Evolutionary conservation across 768 basidiomycete species (phyloP).

Genomic region (Panaeolus papilionaceus): DNA sequence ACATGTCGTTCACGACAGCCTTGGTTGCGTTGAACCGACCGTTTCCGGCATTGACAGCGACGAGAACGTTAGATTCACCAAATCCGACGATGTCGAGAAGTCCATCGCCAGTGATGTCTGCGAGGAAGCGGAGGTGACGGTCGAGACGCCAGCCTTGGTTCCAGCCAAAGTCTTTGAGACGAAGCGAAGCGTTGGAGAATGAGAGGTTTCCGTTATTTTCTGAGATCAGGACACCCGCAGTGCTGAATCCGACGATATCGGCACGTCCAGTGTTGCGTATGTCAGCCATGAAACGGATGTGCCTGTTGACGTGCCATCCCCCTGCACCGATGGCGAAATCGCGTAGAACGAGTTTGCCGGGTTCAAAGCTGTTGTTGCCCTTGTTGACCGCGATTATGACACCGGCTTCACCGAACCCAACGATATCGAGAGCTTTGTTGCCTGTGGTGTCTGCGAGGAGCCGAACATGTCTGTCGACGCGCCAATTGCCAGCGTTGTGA

Average conservation of each 20-base stretch:
- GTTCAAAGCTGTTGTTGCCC: slow-evolving; percentile 23
- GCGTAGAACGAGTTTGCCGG: slow-evolving; percentile 15
- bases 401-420: slow-evolving; percentile 26
- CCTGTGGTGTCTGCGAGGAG: slow-evolving; percentile 25
- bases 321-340: slow-evolving; percentile 19
- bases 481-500: slow-evolving; percentile 24
- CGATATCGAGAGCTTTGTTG: slow-evolving; percentile 20
- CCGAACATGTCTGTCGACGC: slow-evolving; percentile 24
- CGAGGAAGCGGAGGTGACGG: slow-evolving; percentile 18
- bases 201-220: slow-evolving; percentile 22
- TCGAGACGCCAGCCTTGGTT: slow-evolving; percentile 17
- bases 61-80: slow-evolving; percentile 10
- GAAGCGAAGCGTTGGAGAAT: slow-evolving; percentile 17
- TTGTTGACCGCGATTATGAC: slow-evolving; percentile 26
- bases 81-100: slow-evolving; percentile 17
- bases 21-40: slow-evolving; percentile 4
- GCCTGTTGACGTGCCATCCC: slow-evolving; percentile 24
- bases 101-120: slow-evolving; percentile 7
- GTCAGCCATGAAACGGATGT: slow-evolving; percentile 24
- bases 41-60: slow-evolving; percentile 10
- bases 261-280: slow-evolving; percentile 20
- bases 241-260: slow-evolving; percentile 27
- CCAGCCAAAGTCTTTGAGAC: slow-evolving; percentile 21
- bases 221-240: slow-evolving; percentile 18
- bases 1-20: slow-evolving; percentile 14